A percentile compares a stretch with the other conserved stretches of the same genome.
These are phyloP conservation scores for Neurospora sp. DNA, from an alignment of 495 filamentous ascomycete genomes.

Conservation along the genomic window DNA sequence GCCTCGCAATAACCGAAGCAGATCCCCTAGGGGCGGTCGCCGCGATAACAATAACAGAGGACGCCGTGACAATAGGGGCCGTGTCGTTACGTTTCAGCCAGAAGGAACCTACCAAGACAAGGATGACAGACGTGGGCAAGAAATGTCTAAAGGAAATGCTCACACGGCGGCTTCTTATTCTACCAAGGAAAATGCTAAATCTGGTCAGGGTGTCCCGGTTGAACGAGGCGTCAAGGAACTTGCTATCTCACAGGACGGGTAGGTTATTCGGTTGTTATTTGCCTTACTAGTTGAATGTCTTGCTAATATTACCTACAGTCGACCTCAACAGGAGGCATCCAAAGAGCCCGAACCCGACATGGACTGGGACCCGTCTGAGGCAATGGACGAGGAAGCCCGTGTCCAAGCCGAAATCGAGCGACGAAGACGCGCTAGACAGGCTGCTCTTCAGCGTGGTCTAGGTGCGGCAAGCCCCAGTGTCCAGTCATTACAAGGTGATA, in stretches of 20 bases:
- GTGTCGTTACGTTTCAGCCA: slow-evolving; percentile 3
- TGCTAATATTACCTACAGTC: background rate
- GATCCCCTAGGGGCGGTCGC: slow-evolving; percentile 42
- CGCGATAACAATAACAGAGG: slow-evolving; percentile 23
- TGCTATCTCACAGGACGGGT: slow-evolving; percentile 16
- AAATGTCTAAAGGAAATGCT: slow-evolving; percentile 21
- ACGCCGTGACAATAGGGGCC: slow-evolving; percentile 25
- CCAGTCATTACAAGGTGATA: slow-evolving; percentile 59
- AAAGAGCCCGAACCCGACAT: slow-evolving; percentile 19
- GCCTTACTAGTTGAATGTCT: slow-evolving; percentile 1
- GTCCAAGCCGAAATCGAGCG: slow-evolving; percentile 63
- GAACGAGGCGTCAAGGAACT: slow-evolving; percentile 32
- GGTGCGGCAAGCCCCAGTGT: slow-evolving; percentile 63
- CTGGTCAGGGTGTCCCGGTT: slow-evolving; percentile 47
- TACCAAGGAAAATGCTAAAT: slow-evolving; percentile 57
- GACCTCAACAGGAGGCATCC: background rate
- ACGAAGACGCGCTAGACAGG: slow-evolving; percentile 76
- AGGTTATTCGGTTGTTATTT: background rate
- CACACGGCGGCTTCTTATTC: slow-evolving; percentile 24
- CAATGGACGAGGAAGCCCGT: slow-evolving; percentile 53
- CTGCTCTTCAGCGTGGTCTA: slow-evolving; percentile 70
- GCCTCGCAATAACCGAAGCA: slow-evolving; percentile 56
- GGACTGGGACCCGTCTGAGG: slow-evolving; percentile 38
- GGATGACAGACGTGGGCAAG: slow-evolving; percentile 29
- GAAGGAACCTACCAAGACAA: slow-evolving; percentile 29